These are phyloP conservation scores for Sambucus nigra DNA, from an alignment of 129 eudicot genomes.

Conservation along the genomic window DNA sequence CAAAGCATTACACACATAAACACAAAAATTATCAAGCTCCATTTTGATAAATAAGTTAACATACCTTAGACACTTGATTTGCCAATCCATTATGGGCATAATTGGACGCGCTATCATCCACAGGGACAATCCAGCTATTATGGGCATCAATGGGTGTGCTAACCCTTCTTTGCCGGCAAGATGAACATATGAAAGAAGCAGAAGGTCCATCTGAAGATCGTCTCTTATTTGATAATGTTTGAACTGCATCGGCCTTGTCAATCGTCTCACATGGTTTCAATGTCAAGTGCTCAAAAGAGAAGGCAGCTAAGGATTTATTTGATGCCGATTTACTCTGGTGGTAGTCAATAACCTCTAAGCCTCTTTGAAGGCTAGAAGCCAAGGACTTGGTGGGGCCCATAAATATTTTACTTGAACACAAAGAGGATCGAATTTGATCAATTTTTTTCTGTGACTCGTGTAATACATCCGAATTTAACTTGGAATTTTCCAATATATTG, in stretches of 20 bases:
- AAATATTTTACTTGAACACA: constrained; percentile 58
- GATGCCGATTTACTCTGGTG: constrained; percentile 68
- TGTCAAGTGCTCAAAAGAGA: constrained; percentile 90
- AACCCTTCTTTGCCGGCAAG: constrained; percentile 41
- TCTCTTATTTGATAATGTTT: constrained; percentile 36
- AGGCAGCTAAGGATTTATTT: constrained; percentile 52
- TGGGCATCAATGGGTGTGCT: constrained; percentile 31
- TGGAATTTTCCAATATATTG: constrained; percentile 29
- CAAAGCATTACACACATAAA: neutral
- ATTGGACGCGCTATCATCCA: constrained; percentile 19
- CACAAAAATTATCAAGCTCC: neutral
- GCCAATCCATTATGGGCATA: constrained; percentile 15
- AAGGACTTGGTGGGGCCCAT: constrained; percentile 68
- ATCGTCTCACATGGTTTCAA: constrained; percentile 40
- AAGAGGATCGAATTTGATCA: constrained; percentile 50
- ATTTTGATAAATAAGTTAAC: neutral
- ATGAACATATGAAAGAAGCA: constrained; percentile 38
- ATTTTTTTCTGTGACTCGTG: constrained; percentile 31
- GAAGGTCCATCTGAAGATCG: constrained; percentile 16
- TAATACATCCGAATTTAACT: constrained; percentile 24
- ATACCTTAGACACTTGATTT: constrained; percentile 8
- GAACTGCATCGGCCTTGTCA: constrained; percentile 53
- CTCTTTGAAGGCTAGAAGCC: constrained; percentile 95
- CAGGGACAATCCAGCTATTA: constrained; percentile 39
- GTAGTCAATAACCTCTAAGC: constrained; percentile 63